Evolutionary conservation across 2,329 filamentous ascomycete genomes (phyloP), one percentile per base, ranked within the genome.

Genomic region (Colletotrichum ledebouriae): DNA sequence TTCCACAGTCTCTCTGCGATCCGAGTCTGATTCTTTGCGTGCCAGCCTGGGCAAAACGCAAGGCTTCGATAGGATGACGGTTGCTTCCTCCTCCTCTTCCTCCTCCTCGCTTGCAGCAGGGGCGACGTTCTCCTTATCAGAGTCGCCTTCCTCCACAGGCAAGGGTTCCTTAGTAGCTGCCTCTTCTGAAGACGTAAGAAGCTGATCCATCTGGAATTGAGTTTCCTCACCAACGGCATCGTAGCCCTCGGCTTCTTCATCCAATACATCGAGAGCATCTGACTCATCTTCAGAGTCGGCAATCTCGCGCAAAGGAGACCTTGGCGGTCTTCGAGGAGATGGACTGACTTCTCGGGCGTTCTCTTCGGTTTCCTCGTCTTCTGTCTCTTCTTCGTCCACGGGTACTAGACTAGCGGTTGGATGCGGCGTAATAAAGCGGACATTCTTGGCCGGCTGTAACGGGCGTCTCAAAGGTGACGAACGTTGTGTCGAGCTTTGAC

Each of bases 251-350:
- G 65, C 44, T 4, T 71, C 67, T 10, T 71, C 70, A 15, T 71
- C 67, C 29, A 69, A 25, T 10, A 69, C 55, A 17, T 69, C 66
- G 13, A 69, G 61, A 2, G 67, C 65, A 6, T 71, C 52, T 53
- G 73, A 58, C 6, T 84, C 83, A 11, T 82, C 83, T 42, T 86
- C 85, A 1, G 84, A 85, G 67, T 87, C 85, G 0, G 84, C 82
- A 34, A 87, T 85, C 64, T 85, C 83, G n/a, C 59, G 53, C 3
- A 62, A 29, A 46, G 60, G 69, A n/a, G 46, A 62, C 20, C 58
- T 62, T 34, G 39, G 41, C 2, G 52, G 69, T 17, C 61, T 33
- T 11, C 63, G 37, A 11, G 69, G 69, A 25, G 63, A 70, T 17
- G 59, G 64, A 37, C 60, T 65, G 12, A 60, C 37, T 10, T 67